Conservation (phyloP, 2,329 filamentous ascomycete species). For the Drechslerella coelobrocha region DNA sequence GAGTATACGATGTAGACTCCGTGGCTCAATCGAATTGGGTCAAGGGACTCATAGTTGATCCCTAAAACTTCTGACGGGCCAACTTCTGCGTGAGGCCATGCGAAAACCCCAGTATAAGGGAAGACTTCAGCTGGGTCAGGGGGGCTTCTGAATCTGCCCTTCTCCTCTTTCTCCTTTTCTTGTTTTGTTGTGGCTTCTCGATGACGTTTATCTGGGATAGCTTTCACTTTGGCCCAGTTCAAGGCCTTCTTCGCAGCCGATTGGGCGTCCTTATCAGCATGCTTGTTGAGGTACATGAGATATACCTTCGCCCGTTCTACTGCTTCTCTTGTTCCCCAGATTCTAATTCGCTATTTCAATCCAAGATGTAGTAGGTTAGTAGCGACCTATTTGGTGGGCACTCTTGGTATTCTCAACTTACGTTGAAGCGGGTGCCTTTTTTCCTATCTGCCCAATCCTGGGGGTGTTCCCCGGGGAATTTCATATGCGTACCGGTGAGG, state of each 20-base stretch:
- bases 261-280: constrained; percentile 51
- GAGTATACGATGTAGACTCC: constrained; percentile 52
- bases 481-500: constrained; percentile 39
- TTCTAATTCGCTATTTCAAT: constrained; percentile 47
- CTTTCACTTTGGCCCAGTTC: constrained; percentile 52
- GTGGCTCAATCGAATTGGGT: constrained; percentile 53
- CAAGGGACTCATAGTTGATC: constrained; percentile 51
- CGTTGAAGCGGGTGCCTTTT: constrained; percentile 5
- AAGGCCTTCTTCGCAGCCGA: constrained; percentile 16
- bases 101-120: constrained; percentile 50
- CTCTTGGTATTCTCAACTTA: too few species aligned
- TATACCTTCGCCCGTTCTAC: constrained; percentile 52
- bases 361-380: neutral
- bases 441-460: constrained; percentile 15
- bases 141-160: constrained; percentile 30
- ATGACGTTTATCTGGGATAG: constrained; percentile 46
- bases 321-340: constrained; percentile 52
- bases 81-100: constrained; percentile 52
- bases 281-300: constrained; percentile 52
- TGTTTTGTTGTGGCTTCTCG: constrained; percentile 24
- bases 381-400: too few species aligned
- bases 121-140: constrained; percentile 44
- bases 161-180: constrained; percentile 39
- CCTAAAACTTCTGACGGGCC: constrained; percentile 51
- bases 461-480: constrained; percentile 37